These are phyloP conservation scores for Vanrija sp. DNA, from an alignment of 1,284 basidiomycete genomes.

Conservation along the genomic window DNA sequence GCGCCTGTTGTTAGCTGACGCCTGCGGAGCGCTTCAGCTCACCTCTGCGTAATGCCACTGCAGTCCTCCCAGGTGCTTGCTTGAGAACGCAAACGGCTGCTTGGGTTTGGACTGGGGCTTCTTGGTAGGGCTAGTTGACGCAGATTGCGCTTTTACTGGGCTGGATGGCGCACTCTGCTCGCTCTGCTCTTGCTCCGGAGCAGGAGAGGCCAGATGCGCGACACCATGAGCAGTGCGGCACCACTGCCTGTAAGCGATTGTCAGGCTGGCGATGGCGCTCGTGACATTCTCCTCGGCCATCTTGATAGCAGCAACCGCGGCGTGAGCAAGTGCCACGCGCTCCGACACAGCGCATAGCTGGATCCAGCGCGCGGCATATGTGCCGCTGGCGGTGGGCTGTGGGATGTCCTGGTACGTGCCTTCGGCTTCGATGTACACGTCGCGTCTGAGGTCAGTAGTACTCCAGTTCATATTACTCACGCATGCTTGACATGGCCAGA, in stretches of 20 bases:
- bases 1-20: slow-evolving; percentile 12
- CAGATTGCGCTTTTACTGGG: too few species aligned
- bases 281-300: slow-evolving; percentile 63
- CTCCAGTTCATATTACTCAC: too few species aligned
- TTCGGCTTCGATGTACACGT: slow-evolving; percentile 16
- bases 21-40: not conserved
- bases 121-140: too few species aligned
- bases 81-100: slow-evolving; percentile 16
- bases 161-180: slow-evolving; percentile 2
- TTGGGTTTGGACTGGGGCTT: not conserved
- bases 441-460: not conserved
- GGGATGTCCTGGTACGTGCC: slow-evolving; percentile 52
- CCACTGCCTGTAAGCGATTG: slow-evolving; percentile 73
- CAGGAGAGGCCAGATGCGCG: slow-evolving; percentile 54
- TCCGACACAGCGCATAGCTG: slow-evolving; percentile 61
- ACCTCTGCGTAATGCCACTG: slow-evolving; percentile 71
- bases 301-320: slow-evolving; percentile 65
- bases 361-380: slow-evolving; percentile 59
- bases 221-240: slow-evolving; percentile 71
- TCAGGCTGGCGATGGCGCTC: slow-evolving; percentile 58
- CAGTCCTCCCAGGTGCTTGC: slow-evolving; percentile 55
- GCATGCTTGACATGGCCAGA: slow-evolving; percentile 61
- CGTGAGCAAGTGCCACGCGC: slow-evolving; percentile 65
- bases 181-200: slow-evolving; percentile 2
- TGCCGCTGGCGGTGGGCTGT: slow-evolving; percentile 29